Conservation (phyloP, 352 stramenopile species). For the Phytophthora pseudosyringae region DNA sequence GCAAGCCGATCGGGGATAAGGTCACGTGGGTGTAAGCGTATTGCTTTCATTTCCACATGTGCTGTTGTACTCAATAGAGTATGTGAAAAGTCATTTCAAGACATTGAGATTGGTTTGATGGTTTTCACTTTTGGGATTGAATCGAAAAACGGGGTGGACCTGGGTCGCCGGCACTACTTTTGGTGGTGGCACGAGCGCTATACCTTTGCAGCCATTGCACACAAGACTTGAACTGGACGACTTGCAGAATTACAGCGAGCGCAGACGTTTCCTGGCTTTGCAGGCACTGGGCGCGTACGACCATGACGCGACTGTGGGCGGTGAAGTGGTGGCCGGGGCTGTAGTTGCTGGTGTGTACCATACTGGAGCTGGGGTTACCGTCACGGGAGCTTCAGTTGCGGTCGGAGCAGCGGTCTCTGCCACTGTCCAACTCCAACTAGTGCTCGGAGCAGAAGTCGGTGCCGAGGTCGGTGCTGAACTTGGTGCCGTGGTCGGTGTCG, state of each 20-base stretch:
- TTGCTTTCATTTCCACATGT: conserved; percentile 16
- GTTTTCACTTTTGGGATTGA: neutral
- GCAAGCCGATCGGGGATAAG: conserved; percentile 82
- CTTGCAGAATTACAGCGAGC: conserved; percentile 8
- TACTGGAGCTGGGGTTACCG: conserved; percentile 7
- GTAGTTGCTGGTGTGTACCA: conserved; percentile 14
- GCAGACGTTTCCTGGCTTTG: conserved; percentile 18
- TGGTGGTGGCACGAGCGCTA: neutral
- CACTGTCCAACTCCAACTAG: neutral
- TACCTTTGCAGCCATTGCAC: conserved; percentile 2
- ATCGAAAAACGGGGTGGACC: neutral
- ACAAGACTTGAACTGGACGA: conserved; percentile 5
- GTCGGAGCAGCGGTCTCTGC: neutral
- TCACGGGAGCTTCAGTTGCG: neutral
- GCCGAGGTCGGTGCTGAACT: conserved; percentile 1
- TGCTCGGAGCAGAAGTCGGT: neutral
- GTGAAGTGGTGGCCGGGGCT: neutral
- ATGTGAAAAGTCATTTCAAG: conserved; percentile 15
- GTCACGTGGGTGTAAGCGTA: conserved; percentile 52
- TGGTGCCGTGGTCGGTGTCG: neutral
- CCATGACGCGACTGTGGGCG: neutral
- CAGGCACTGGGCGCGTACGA: conserved; percentile 13
- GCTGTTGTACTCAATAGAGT: conserved; percentile 1
- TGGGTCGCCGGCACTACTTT: neutral
- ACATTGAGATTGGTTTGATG: neutral